Evolutionary conservation across 108 stramenopile species (phyloP), one percentile per base, ranked within the genome.

Genomic region (Cyclotella sp.): DNA sequence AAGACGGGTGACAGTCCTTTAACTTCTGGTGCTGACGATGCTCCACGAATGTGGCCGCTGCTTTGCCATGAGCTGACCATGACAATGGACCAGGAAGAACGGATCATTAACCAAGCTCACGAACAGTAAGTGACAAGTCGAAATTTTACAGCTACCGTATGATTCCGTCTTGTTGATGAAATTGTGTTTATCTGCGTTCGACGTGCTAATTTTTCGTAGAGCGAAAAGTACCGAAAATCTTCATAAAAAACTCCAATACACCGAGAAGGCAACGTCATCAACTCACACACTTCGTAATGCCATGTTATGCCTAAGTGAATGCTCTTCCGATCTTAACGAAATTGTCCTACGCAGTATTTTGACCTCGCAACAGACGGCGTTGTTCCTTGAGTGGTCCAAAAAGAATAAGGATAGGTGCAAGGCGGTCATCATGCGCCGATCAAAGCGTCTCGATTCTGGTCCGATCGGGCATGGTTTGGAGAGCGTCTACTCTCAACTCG

Each of bases 51-150:
- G 81, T 96, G 95, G 95, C 95, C 95, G 0, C 67, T 96, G 26
- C 69, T 83, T 21, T 96, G 93, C 72, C 88, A 85, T 70, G 95
- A 96, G 64, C 66, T 94, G 52, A 89, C 86, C 34, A 82, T 96
- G 55, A 90, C 91, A 19, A 91, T 93, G 54, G 94, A 95, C 40
- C 94, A 95, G 68, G 94, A 95, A 84, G 94, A 95, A 40, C 80
- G 85, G 14, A 68, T 95, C 29, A 52, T 91, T 41, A 78, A 82
- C 43, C 59, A 85, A 59, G 71, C 77, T 43, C 77, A 79, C 49
- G 76, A 77, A 65, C 61, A 80, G 86, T 87, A 64, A 71, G 87
- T 82, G 34, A 2, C 34, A 34, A 34, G 4, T 5, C 34, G 4
- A n/a, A 34, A 34, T 34, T 34, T 34, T 34, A 34, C 6, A 6